Evolutionary conservation across 2,329 filamentous ascomycete genomes (phyloP), one percentile per base, ranked within the genome.

Genomic region (Colletotrichum sp.): DNA sequence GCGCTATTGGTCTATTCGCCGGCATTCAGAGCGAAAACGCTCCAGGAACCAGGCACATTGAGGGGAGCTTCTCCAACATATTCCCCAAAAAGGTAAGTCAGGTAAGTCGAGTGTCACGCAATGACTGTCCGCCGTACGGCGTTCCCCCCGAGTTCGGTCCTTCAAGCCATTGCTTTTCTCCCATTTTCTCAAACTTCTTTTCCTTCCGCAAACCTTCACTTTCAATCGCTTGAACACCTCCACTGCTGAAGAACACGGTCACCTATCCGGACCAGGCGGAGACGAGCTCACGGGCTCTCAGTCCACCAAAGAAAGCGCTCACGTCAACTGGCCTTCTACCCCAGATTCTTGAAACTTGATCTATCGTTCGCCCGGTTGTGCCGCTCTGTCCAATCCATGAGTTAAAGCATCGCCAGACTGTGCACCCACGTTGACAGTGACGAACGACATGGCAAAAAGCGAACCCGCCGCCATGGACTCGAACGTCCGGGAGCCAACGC

Each of bases 381-480:
- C 63, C 60, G 60, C 39, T 55, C 65, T 30, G 70, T 68, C 66
- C 68, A 71, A 52, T 52, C 44, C 44, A 21, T 62, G 60, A 64
- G 57, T 69, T 73, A 36, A 65, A 65, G 70, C 73, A 73, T 73
- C 70, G 49, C 63, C 34, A 71, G 71, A 21, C 71, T 52, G 72
- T 75, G 72, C 72, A 75, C 72, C 44, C 62, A 30, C 30, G 21
- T 36, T 36, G 18, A 34, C 66, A 28, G 32, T 34, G 57, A 69
- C 52, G 55, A 62, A 44, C 67, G 68, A 57, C 68, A 55, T 52
- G 70, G 52, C 63, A 9, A 73, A 10, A 18, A 52, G 34, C 32
- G 59, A 65, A 65, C 70, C 70, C 70, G 70, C 64, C 70, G n/a
- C 71, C 70, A 74, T 76, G 74, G 74, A 60, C 49, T 36, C 59